phyloP scores from a whole-genome alignment of 208 protist species.

The Trypanosomatidae sp. region DNA sequence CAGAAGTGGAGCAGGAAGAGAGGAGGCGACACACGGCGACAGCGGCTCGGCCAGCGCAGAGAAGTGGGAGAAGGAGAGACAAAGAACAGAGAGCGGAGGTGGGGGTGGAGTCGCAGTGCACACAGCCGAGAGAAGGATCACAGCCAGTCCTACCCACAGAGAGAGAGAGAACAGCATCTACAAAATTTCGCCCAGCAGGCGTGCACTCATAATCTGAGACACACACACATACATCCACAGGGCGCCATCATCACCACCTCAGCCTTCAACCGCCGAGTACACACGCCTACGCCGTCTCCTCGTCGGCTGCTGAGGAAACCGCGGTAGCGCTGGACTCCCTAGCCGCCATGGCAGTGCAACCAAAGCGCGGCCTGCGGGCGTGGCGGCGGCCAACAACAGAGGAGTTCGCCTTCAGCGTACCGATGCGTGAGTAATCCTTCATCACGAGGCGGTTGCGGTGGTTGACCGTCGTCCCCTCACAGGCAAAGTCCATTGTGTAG shows the following conservation, averaged over 20 bases:
- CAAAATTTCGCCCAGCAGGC: neutral
- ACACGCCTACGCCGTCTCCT: conserved; percentile 6
- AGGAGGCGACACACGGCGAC: neutral
- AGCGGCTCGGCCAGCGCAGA: neutral
- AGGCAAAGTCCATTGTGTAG: conserved; percentile 81
- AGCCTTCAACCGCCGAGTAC: neutral
- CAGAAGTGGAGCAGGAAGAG: neutral
- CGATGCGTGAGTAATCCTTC: conserved; percentile 58
- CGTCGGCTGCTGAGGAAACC: conserved; percentile 6
- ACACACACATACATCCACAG: neutral
- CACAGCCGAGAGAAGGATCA: neutral
- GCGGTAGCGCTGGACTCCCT: neutral
- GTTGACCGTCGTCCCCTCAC: conserved; percentile 48
- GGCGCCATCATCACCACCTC: neutral
- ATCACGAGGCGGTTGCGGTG: conserved; percentile 63
- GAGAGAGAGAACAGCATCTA: neutral
- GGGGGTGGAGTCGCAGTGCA: neutral
- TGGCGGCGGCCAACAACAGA: conserved; percentile 70
- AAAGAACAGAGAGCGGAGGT: neutral
- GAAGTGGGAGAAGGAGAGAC: neutral
- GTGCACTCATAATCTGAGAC: neutral
- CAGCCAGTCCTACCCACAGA: neutral
- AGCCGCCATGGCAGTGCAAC: conserved; percentile 19
- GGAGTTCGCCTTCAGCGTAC: conserved; percentile 60
- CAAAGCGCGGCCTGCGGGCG: conserved; percentile 58